Percentiles rank a stretch among this genome's conserved stretches.
These are phyloP conservation scores for Xylariomycetidae sp. DNA, from an alignment of 2,329 filamentous ascomycete genomes.

Conservation along the genomic window DNA sequence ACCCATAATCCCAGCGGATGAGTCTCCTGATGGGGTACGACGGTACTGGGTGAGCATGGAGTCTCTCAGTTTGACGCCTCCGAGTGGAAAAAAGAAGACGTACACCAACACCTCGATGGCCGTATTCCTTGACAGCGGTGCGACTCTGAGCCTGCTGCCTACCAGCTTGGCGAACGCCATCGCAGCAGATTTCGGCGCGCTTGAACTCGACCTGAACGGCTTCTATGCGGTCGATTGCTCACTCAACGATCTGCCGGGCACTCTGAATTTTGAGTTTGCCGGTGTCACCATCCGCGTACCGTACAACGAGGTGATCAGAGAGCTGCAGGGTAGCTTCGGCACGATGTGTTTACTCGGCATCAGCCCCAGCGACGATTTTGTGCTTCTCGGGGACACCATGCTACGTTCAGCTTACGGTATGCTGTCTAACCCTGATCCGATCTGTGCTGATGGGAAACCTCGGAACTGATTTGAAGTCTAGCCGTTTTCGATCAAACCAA, in stretches of 20 bases:
- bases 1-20: slow-evolving; percentile 52
- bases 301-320: slow-evolving; percentile 44
- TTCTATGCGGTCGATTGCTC: slow-evolving; percentile 45
- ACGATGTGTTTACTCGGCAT: slow-evolving; percentile 46
- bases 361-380: slow-evolving; percentile 40
- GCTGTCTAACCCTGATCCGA: slow-evolving; percentile 1
- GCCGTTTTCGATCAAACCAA: slow-evolving; percentile 49
- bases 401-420: slow-evolving; percentile 50
- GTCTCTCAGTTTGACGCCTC: slow-evolving; percentile 37
- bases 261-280: slow-evolving; percentile 45
- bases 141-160: slow-evolving; percentile 64
- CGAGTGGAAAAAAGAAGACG: slow-evolving; percentile 26
- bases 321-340: slow-evolving; percentile 21
- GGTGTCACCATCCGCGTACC: slow-evolving; percentile 45
- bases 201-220: slow-evolving; percentile 32
- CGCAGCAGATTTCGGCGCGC: slow-evolving; percentile 43
- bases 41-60: slow-evolving; percentile 50
- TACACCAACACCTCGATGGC: slow-evolving; percentile 38
- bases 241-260: slow-evolving; percentile 34
- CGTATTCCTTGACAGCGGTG: slow-evolving; percentile 68
- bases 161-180: slow-evolving; percentile 46
- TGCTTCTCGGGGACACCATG: slow-evolving; percentile 56
- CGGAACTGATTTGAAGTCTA: slow-evolving; percentile 13
- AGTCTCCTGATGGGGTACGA: slow-evolving; percentile 51
- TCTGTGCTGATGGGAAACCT: slow-evolving; percentile 5